Percentiles rank a stretch among this genome's conserved stretches.
Conservation (phyloP, 441 rosid species). For the Lepidium campestre region DNA sequence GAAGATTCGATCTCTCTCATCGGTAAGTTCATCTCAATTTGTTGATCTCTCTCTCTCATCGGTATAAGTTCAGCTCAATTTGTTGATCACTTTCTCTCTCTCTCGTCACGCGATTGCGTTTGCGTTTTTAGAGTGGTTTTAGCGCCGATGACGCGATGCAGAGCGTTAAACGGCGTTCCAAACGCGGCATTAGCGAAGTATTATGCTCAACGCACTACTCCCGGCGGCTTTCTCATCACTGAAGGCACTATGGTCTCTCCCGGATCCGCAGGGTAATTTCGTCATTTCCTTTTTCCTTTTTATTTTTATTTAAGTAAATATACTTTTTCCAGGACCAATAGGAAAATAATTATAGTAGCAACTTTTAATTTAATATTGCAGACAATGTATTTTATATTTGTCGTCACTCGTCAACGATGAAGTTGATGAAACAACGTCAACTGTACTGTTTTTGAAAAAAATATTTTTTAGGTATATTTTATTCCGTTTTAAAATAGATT, state of each 20-base stretch:
- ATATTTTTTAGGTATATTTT: too few species aligned
- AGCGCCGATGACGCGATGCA: conserved; percentile 90
- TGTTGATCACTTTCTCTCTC: background rate
- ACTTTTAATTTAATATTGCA: too few species aligned
- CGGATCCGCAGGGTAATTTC: conserved; percentile 61
- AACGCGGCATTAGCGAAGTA: conserved; percentile 53
- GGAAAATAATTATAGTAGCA: background rate
- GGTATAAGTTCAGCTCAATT: conserved; percentile 32
- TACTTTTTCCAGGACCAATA: background rate
- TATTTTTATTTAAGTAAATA: too few species aligned
- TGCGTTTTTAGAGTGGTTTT: conserved; percentile 64
- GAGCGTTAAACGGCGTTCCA: conserved; percentile 72
- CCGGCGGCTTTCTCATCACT: conserved; percentile 70
- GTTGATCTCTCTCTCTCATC: conserved; percentile 39
- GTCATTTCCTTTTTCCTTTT: background rate
- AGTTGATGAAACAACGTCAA: too few species aligned
- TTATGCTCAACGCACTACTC: conserved; percentile 73
- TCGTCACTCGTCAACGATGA: too few species aligned
- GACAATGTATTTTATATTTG: too few species aligned
- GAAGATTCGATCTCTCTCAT: conserved; percentile 68
- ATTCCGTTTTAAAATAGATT: too few species aligned
- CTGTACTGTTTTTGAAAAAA: too few species aligned
- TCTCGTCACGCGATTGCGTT: background rate
- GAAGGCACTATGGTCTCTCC: conserved; percentile 72
- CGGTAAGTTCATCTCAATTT: conserved; percentile 32